These are phyloP conservation scores for Stachybotrys echinatus DNA, from an alignment of 2,329 filamentous ascomycete genomes.

Conservation along the genomic window DNA sequence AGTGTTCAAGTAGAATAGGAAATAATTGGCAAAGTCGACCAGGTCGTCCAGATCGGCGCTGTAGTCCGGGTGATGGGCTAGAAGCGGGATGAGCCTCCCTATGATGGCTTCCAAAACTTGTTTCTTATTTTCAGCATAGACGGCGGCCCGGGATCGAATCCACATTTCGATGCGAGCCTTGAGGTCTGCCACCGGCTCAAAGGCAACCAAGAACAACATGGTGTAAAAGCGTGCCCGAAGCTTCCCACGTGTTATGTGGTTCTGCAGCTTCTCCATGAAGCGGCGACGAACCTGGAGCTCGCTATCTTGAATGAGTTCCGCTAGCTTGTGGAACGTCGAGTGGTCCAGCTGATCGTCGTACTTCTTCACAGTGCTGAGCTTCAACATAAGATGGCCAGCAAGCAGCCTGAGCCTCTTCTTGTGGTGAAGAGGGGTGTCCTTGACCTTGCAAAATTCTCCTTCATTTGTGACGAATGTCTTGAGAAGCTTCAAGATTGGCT, in stretches of 20 bases:
- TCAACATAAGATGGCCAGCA: conserved; percentile 76
- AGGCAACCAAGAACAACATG: conserved; percentile 84
- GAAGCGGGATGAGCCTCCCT: conserved; percentile 74
- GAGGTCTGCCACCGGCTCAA: conserved; percentile 73
- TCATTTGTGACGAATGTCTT: conserved; percentile 68
- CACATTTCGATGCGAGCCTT: conserved; percentile 77
- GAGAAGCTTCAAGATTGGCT: conserved; percentile 71
- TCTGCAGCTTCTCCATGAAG: conserved; percentile 84
- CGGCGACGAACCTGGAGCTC: conserved; percentile 67
- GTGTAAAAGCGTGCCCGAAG: conserved; percentile 78
- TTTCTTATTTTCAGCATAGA: conserved; percentile 53
- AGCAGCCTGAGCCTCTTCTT: conserved; percentile 75
- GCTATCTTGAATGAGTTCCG: conserved; percentile 75
- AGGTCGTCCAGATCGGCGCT: conserved; percentile 61
- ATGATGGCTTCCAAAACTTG: conserved; percentile 75
- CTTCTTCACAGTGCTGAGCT: conserved; percentile 71
- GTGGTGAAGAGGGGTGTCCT: conserved; percentile 72
- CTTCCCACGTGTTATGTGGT: conserved; percentile 72
- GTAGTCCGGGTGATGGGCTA: conserved; percentile 94
- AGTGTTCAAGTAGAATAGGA: conserved; percentile 80
- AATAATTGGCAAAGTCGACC: conserved; percentile 78
- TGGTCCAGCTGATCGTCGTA: conserved; percentile 73
- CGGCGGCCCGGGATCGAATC: conserved; percentile 74
- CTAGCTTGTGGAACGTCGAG: conserved; percentile 73
- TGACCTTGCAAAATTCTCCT: conserved; percentile 73